Conservation (phyloP, 768 basidiomycete genomes). For the Boletus subparvulus region DNA sequence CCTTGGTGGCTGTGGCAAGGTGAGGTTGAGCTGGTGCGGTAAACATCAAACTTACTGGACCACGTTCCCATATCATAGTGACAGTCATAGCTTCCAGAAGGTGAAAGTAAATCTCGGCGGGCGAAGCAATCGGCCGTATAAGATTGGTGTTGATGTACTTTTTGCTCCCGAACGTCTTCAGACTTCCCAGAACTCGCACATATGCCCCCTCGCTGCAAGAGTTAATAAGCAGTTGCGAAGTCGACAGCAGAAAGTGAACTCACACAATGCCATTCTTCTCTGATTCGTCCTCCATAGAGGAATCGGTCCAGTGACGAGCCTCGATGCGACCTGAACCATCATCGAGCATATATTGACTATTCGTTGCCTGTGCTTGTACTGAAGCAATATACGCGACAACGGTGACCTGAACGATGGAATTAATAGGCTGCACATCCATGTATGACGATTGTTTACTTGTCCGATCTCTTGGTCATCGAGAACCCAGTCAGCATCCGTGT, state of each 20-base stretch:
- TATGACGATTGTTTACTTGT: conserved; percentile 49
- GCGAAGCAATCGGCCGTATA: conserved; percentile 66
- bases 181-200: conserved; percentile 74
- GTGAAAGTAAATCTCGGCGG: conserved; percentile 82
- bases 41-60: conserved; percentile 48
- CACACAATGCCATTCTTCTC: conserved; percentile 49
- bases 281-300: conserved; percentile 54
- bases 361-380: conserved; percentile 71
- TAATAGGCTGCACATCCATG: neutral
- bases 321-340: conserved; percentile 84
- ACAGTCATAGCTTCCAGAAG: conserved; percentile 71
- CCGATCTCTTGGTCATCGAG: conserved; percentile 80
- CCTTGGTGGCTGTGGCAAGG: conserved; percentile 31
- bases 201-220: conserved; percentile 65
- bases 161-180: conserved; percentile 82
- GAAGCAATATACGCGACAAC: conserved; percentile 73
- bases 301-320: conserved; percentile 81
- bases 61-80: conserved; percentile 63
- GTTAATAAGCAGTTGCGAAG: neutral
- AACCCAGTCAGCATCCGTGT: conserved; percentile 86
- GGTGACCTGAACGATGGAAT: conserved; percentile 50
- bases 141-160: conserved; percentile 78
- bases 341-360: conserved; percentile 74
- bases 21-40: neutral
- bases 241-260: conserved; percentile 17